Evolutionary conservation across 169 alveolate genomes (phyloP).

Genomic region (Sarcocystis neurona): DNA sequence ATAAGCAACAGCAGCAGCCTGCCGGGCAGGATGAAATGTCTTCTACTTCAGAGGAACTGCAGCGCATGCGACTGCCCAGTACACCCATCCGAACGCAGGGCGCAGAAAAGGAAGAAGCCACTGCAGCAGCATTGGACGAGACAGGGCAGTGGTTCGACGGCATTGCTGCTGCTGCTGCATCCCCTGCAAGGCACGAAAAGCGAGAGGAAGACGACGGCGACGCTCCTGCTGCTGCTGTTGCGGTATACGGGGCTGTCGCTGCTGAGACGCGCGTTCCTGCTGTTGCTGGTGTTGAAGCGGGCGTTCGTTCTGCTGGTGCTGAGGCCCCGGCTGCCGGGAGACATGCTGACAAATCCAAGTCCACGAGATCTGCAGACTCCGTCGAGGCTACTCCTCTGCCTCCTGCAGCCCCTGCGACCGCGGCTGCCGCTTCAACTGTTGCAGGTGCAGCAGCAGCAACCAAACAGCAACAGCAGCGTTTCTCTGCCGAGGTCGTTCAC

Average conservation of each 20-base stretch:
- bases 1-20: neutral
- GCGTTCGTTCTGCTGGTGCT: neutral
- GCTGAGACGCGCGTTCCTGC: neutral
- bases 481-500: conserved; percentile 2
- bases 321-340: neutral
- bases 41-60: neutral
- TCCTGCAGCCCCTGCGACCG: neutral
- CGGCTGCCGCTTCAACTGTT: neutral
- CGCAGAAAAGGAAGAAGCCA: neutral
- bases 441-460: neutral
- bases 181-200: neutral
- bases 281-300: neutral
- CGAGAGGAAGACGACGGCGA: neutral
- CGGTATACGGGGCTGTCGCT: neutral
- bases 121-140: too few species aligned
- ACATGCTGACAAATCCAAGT: neutral
- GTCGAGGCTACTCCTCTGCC: neutral
- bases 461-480: neutral
- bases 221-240: neutral
- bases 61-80: neutral
- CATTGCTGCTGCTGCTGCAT: conserved; percentile 30
- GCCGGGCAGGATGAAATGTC: neutral
- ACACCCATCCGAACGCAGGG: neutral
- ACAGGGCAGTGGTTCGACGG: too few species aligned
- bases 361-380: neutral